Evolutionary conservation across 2,329 filamentous ascomycete genomes (phyloP).

Genomic region (Colletotrichum sp.): DNA sequence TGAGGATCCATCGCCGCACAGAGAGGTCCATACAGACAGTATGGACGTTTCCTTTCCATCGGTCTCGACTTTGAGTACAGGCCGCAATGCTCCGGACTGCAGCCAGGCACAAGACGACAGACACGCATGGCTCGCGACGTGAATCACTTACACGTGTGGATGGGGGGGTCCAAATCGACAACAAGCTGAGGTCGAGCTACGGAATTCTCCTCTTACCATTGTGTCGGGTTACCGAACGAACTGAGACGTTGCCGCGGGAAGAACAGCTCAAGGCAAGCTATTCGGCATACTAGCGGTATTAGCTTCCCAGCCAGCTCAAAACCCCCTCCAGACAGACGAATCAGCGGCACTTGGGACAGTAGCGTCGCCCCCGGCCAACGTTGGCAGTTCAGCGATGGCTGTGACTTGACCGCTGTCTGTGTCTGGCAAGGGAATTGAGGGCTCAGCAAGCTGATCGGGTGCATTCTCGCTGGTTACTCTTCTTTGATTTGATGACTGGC

Average conservation of each 20-base stretch:
- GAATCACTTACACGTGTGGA: background rate
- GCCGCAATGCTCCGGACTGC: background rate
- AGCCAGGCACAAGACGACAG: background rate
- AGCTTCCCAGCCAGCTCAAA: background rate
- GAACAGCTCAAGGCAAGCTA: background rate
- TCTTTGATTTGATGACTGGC: background rate
- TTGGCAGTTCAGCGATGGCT: background rate
- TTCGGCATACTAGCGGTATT: background rate
- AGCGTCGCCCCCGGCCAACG: background rate
- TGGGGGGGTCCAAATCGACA: background rate
- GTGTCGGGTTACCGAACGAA: background rate
- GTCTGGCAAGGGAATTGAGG: background rate
- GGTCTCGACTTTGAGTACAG: background rate
- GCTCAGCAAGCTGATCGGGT: background rate
- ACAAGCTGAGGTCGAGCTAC: background rate
- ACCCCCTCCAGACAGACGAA: background rate
- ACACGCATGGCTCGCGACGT: background rate
- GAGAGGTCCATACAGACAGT: background rate
- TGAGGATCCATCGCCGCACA: background rate
- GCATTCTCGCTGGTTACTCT: background rate
- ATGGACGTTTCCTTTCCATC: background rate
- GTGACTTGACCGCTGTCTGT: background rate
- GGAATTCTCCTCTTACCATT: background rate
- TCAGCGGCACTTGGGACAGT: background rate
- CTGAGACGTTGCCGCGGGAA: conserved; percentile 1